These are phyloP conservation scores for Lophiostoma macrostomum DNA, from an alignment of 495 filamentous ascomycete species.

Conservation along the genomic window DNA sequence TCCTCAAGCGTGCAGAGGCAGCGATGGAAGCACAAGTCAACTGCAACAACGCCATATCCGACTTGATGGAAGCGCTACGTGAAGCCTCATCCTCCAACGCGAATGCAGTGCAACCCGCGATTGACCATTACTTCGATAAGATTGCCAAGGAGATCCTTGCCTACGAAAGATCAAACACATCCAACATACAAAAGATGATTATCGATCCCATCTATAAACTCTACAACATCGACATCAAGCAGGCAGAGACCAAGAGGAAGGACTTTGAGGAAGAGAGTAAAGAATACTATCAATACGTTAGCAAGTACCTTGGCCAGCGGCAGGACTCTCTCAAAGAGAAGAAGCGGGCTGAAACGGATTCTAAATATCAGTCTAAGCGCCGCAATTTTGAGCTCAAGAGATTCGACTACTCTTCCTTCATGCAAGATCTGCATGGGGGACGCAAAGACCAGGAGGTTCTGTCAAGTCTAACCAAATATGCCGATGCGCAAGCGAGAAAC, in stretches of 20 bases:
- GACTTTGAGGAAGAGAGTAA: slow-evolving; percentile 98
- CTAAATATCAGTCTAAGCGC: slow-evolving; percentile 92
- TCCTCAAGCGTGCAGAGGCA: slow-evolving; percentile 85
- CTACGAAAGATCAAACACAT: slow-evolving; percentile 81
- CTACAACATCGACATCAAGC: slow-evolving; percentile 95
- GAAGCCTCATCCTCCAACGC: slow-evolving; percentile 89
- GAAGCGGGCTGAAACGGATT: slow-evolving; percentile 88
- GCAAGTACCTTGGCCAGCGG: slow-evolving; percentile 89
- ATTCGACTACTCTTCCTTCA: slow-evolving; percentile 98
- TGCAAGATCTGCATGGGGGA: slow-evolving; percentile 96
- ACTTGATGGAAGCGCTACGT: slow-evolving; percentile 80
- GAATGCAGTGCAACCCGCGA: slow-evolving; percentile 88
- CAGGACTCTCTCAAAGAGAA: slow-evolving; percentile 97
- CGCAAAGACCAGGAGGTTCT: slow-evolving; percentile 97
- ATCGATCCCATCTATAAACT: slow-evolving; percentile 90
- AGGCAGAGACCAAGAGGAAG: slow-evolving; percentile 92
- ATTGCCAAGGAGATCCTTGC: slow-evolving; percentile 85
- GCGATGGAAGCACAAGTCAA: slow-evolving; percentile 73
- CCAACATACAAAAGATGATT: slow-evolving; percentile 83
- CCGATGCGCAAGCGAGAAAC: slow-evolving; percentile 80
- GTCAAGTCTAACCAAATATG: slow-evolving; percentile 92
- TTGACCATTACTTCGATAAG: slow-evolving; percentile 98
- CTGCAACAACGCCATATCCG: slow-evolving; percentile 79
- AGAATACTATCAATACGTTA: slow-evolving; percentile 93
- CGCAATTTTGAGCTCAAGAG: slow-evolving; percentile 93